Evolutionary conservation across 2,329 filamentous ascomycete genomes (phyloP), one percentile per base, ranked within the genome.

Genomic region (Massarina eburnea): DNA sequence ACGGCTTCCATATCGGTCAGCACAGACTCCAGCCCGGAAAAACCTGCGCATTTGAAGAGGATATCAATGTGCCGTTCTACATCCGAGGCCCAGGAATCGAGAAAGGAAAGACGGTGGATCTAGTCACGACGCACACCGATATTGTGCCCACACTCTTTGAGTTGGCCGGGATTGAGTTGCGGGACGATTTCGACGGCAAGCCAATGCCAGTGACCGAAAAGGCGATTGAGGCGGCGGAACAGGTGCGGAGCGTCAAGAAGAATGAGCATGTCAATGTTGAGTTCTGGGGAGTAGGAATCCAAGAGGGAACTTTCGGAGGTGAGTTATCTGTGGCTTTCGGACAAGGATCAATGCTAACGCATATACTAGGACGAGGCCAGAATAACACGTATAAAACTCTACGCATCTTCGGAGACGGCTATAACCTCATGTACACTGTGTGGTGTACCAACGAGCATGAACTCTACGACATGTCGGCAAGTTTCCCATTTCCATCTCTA

Each of bases 371-470:
- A 12, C 42, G 39, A 4, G 19, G 44, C 15, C 29, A 12, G 20
- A 76, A 76, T 50, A 84, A 84, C 52, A 85, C 81, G 0, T 85
- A 85, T 71, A 85, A 85, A 64, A 76, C 74, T 0, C 54, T 84
- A 17, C 75, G 82, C n/a, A 65, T 85, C 5, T 71, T 82, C 3
- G 70, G 76, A 1, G 61, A 75, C 2, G 66, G 70, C 4, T 87
- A 86, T 57, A 81, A 78, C 55, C 61, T 87, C 4, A 81, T 83
- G 49, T 88, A 88, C 56, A 78, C 82, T 0, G 81, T 86, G 0
- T 88, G 84, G 84, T 88, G 85, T 58, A 85, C 71, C 12, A 82
- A 82, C 41, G 83, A 86, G 57, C 79, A 81, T 44, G 84, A 88
- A 61, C 74, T 86, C 2, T 88, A 87, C 59, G 77, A 87, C 50